Percentiles rank a stretch among this genome's conserved stretches.
These are phyloP conservation scores for Inga laurina DNA, from an alignment of 306 rosid genomes.

Conservation along the genomic window DNA sequence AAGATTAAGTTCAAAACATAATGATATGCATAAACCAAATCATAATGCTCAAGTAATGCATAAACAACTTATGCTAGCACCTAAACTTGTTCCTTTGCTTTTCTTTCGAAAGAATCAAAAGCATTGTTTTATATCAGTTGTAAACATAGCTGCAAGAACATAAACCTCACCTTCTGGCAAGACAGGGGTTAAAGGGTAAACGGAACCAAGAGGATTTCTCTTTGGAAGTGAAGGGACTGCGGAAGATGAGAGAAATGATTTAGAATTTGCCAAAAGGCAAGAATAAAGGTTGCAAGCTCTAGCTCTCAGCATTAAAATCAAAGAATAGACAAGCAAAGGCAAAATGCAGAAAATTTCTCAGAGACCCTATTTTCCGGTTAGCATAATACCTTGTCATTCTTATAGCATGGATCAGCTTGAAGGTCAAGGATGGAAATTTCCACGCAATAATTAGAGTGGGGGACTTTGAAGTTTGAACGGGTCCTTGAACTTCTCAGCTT, in stretches of 20 bases:
- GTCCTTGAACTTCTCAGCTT: not conserved
- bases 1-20: not conserved
- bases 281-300: constrained; percentile 26
- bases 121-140: not conserved
- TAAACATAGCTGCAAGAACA: not conserved
- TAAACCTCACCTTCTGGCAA: constrained; percentile 28
- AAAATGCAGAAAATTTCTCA: not conserved
- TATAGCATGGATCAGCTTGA: not conserved
- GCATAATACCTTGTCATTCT: not conserved
- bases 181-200: not conserved
- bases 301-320: constrained; percentile 32
- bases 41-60: not conserved
- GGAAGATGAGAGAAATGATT: constrained; percentile 12
- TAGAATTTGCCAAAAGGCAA: constrained; percentile 22
- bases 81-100: not conserved
- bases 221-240: constrained; percentile 17
- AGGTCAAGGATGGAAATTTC: not conserved
- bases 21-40: not conserved
- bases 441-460: not conserved
- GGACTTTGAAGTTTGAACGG: constrained; percentile 31
- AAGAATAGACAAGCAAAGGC: not conserved
- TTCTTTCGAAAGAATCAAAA: not conserved
- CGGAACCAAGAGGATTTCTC: constrained; percentile 8
- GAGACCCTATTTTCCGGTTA: not conserved
- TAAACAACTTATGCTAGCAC: not conserved